These are phyloP conservation scores for Solanum hybrid DNA, from an alignment of 305 asterid genomes.

Conservation along the genomic window DNA sequence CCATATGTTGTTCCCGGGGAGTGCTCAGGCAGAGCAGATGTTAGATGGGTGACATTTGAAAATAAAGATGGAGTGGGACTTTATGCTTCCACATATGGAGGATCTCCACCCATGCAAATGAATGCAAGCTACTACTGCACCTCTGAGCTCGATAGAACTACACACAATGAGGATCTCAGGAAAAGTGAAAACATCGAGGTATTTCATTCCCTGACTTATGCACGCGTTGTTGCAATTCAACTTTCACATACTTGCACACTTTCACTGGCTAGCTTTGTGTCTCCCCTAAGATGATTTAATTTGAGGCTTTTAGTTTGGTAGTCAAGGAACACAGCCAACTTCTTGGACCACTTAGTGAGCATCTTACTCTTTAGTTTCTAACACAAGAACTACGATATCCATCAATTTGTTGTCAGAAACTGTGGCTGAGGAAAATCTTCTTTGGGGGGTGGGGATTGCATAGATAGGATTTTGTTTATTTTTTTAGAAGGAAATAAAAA, in stretches of 20 bases:
- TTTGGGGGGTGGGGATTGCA: background rate
- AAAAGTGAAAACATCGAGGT: slow-evolving; percentile 84
- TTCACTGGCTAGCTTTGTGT: background rate
- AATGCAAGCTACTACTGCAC: slow-evolving; percentile 85
- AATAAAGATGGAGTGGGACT: slow-evolving; percentile 64
- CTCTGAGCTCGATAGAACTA: slow-evolving; percentile 83
- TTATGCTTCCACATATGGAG: slow-evolving; percentile 63
- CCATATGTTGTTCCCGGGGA: slow-evolving; percentile 85
- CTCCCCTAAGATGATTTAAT: background rate
- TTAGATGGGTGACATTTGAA: slow-evolving; percentile 83
- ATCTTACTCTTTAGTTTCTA: background rate
- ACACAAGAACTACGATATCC: background rate
- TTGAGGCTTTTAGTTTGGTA: background rate
- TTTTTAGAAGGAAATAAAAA: background rate
- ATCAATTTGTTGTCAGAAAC: background rate
- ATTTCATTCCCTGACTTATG: background rate
- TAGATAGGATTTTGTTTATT: background rate
- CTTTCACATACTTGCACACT: background rate
- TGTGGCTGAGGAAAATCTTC: background rate
- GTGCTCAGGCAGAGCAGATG: slow-evolving; percentile 78
- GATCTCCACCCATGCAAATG: slow-evolving; percentile 85
- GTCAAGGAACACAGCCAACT: background rate
- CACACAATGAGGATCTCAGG: slow-evolving; percentile 58
- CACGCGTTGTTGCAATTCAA: background rate
- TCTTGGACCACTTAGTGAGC: background rate